A percentile compares a stretch with the other conserved stretches of the same genome.
These are phyloP conservation scores for Lasiodiplodia sp. DNA, from an alignment of 2,329 filamentous ascomycete genomes.

Conservation along the genomic window DNA sequence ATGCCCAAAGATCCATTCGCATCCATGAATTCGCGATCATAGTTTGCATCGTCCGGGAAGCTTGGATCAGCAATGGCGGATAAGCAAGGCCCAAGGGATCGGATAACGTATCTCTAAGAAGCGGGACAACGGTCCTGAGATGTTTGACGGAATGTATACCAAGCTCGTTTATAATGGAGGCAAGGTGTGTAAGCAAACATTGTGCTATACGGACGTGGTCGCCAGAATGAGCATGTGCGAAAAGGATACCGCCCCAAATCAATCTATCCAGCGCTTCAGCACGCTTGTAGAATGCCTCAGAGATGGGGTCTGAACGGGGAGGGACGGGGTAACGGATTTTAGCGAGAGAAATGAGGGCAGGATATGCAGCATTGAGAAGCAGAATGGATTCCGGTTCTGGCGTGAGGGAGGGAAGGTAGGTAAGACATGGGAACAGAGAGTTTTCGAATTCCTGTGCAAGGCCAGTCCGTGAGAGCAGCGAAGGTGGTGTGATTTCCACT, in stretches of 20 bases:
- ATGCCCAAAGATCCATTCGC: conserved; percentile 67
- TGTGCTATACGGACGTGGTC: conserved; percentile 65
- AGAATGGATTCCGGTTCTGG: conserved; percentile 72
- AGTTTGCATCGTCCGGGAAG: conserved; percentile 61
- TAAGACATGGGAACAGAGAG: conserved; percentile 73
- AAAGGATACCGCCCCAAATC: conserved; percentile 52
- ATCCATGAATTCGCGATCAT: conserved; percentile 74
- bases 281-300: conserved; percentile 38
- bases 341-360: conserved; percentile 67
- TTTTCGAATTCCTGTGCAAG: conserved; percentile 73
- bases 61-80: conserved; percentile 61
- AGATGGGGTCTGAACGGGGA: conserved; percentile 35
- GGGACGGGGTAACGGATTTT: conserved; percentile 49
- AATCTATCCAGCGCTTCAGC: conserved; percentile 53
- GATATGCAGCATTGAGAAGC: conserved; percentile 71
- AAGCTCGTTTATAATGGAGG: conserved; percentile 61
- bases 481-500: conserved; percentile 60
- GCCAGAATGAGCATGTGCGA: conserved; percentile 62
- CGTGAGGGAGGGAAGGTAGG: conserved; percentile 78
- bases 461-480: conserved; percentile 67
- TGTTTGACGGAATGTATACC: conserved; percentile 72
- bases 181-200: conserved; percentile 61
- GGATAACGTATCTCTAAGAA: conserved; percentile 69
- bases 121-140: conserved; percentile 72
- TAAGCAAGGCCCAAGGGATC: conserved; percentile 71